phyloP scores from a whole-genome alignment of 805 yeast species.

The Zygotorulaspora sp. region DNA sequence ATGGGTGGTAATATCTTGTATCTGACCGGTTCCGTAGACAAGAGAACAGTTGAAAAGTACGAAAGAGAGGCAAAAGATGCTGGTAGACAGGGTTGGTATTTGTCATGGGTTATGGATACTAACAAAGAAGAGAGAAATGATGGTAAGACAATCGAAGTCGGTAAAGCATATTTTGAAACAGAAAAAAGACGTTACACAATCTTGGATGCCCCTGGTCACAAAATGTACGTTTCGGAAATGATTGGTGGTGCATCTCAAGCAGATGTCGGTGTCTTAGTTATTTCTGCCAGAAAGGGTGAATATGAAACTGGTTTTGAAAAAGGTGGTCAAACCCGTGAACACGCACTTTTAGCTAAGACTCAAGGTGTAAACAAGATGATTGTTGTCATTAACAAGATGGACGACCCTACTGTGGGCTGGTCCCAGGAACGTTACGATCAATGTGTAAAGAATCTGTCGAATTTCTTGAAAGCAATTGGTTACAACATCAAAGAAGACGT shows the following conservation, averaged over 20 bases:
- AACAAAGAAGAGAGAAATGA: slow-evolving; percentile 98
- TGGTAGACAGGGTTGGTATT: slow-evolving; percentile 99
- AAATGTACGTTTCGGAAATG: slow-evolving; percentile 98
- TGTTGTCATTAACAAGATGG: slow-evolving; percentile 97
- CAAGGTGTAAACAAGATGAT: slow-evolving; percentile 94
- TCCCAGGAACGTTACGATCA: slow-evolving; percentile 93
- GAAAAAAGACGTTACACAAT: slow-evolving; percentile 97
- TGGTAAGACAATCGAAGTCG: slow-evolving; percentile 99
- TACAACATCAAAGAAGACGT: slow-evolving; percentile 81
- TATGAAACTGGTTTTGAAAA: slow-evolving; percentile 98
- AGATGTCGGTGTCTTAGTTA: slow-evolving; percentile 94
- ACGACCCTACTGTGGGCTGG: slow-evolving; percentile 96
- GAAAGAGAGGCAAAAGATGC: slow-evolving; percentile 99
- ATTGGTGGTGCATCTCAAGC: slow-evolving; percentile 99
- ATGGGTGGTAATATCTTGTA: slow-evolving; percentile 97
- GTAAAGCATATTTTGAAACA: slow-evolving; percentile 95
- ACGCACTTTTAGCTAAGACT: slow-evolving; percentile 93
- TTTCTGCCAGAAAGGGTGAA: slow-evolving; percentile 98
- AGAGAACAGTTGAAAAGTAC: slow-evolving; percentile 96
- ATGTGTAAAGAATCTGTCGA: slow-evolving; percentile 77
- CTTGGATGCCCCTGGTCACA: slow-evolving; percentile 99
- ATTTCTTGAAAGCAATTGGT: slow-evolving; percentile 83
- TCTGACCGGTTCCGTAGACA: slow-evolving; percentile 95
- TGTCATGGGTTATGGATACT: slow-evolving; percentile 99
- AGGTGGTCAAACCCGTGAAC: slow-evolving; percentile 99